Base-by-base conservation (phyloP, 1,284 basidiomycete genomes). In the Naganishia sp. region DNA sequence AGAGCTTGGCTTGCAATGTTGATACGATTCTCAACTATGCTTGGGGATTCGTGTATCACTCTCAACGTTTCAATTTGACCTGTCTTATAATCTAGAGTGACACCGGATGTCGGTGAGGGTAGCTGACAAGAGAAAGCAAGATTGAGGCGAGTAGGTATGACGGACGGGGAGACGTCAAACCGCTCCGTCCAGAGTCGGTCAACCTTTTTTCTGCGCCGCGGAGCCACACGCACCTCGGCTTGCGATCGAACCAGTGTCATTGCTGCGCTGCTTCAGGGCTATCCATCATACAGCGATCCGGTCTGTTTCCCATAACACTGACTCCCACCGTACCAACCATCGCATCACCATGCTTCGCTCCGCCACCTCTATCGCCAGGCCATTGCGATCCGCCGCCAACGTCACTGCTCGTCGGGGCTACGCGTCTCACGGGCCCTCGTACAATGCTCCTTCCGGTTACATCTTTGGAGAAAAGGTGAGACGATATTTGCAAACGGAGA, bases 391-490 rank as follows among this genome's bases (percentile, higher is more conserved):
- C 43, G 50, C 45, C 54, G 21, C 46, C 45, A 53, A 45, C 15
- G 9, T 39, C 32, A 50, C 39, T 39, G 55, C 50, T 3, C 55
- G 50, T 45, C 57, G 64, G 17, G 15, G 63, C 6, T 66, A 65
- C 58, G 63, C 67, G 42, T 56, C 56, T 31, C 63, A 66, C 74
- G 90, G 87, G 63, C 88, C 89, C 9, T 86, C 88, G 64, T 94
- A 87, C 80, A 92, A 95, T 77, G 89, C 92, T 72, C 93, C 93
- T 50, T 87, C 88, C 7, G 93, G 93, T 25, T 88, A 86, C 77
- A 78, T 96, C 68, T 94, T 94, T 73, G 88, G 88, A 71, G 92
- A 95, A 83, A 90, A 91, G 85, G 92, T 93, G 73, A 61, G 84
- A 76, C 7, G 28, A 41, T 21, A 9, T 35, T n/a, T 35, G 23